These are phyloP conservation scores for Tulasnella sp. DNA, from an alignment of 768 basidiomycete species.

Conservation along the genomic window DNA sequence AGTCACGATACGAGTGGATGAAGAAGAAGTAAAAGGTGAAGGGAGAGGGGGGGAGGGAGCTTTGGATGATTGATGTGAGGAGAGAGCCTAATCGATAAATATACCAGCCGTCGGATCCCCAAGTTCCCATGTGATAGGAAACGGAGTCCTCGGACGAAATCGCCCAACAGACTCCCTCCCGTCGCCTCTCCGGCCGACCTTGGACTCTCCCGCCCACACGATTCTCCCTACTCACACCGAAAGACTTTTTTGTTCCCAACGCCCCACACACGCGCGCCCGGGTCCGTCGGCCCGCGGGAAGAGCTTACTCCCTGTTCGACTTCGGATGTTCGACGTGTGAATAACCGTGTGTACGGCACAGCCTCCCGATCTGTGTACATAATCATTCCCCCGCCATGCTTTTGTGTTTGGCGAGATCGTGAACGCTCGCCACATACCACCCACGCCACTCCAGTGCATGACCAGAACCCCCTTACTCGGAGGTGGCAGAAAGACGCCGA, in stretches of 20 bases:
- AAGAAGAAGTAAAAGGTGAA: background rate
- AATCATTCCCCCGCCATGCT: background rate
- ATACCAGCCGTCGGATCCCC: background rate
- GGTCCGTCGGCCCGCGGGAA: background rate
- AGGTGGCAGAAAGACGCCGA: background rate
- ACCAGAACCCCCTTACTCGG: background rate
- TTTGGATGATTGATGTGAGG: background rate
- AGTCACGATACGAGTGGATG: conserved; percentile 3
- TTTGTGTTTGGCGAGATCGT: background rate
- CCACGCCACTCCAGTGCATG: background rate
- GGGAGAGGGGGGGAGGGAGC: background rate
- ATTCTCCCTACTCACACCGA: background rate
- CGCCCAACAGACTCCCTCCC: conserved; percentile 11
- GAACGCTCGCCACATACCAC: background rate
- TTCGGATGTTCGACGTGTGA: background rate
- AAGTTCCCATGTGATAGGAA: background rate
- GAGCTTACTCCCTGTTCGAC: no score
- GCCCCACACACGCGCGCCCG: background rate
- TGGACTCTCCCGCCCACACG: background rate
- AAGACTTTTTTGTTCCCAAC: background rate
- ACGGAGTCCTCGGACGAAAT: conserved; percentile 11
- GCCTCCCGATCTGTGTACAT: background rate
- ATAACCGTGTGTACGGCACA: background rate
- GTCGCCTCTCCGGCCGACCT: conserved; percentile 8
- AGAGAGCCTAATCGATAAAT: background rate